These are phyloP conservation scores for Chaetomium cochliodes DNA, from an alignment of 495 filamentous ascomycete species.

Conservation along the genomic window DNA sequence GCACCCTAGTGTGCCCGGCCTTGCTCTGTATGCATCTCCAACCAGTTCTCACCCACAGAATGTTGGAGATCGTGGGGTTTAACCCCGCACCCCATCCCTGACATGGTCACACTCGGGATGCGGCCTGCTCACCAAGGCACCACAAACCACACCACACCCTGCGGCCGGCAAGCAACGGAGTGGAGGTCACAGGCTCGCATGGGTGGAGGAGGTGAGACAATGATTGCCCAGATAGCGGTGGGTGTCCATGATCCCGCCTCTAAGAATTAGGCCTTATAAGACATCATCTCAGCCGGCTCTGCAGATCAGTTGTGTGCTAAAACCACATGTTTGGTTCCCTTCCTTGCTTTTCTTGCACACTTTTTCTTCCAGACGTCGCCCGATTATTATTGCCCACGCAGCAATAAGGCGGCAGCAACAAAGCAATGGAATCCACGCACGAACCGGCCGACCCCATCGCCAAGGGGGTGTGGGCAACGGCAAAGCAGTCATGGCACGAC, in stretches of 20 bases:
- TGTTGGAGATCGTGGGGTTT: neutral
- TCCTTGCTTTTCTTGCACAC: neutral
- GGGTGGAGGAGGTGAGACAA: neutral
- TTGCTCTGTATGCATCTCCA: neutral
- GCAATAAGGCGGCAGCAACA: no score
- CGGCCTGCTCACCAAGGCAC: constrained; percentile 1
- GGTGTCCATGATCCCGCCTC: neutral
- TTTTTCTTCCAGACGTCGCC: no score
- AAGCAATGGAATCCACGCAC: constrained; percentile 32
- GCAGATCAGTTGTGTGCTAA: no score
- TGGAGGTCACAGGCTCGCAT: neutral
- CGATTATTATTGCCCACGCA: no score
- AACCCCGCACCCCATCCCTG: constrained; percentile 6
- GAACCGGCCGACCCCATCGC: constrained; percentile 59
- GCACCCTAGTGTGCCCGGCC: neutral
- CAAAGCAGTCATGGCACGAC: constrained; percentile 59
- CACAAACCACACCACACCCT: neutral
- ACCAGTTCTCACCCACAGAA: neutral
- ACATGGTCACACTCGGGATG: neutral
- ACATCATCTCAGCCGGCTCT: no score
- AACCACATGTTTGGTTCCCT: no score
- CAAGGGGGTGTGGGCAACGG: constrained; percentile 57
- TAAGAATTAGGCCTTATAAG: neutral
- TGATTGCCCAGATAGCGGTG: constrained; percentile 4
- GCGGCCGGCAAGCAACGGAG: neutral